Percentiles rank a stretch among this genome's conserved stretches.
These are phyloP conservation scores for Pistacia integerrima DNA, from an alignment of 345 rosid species.

Conservation along the genomic window DNA sequence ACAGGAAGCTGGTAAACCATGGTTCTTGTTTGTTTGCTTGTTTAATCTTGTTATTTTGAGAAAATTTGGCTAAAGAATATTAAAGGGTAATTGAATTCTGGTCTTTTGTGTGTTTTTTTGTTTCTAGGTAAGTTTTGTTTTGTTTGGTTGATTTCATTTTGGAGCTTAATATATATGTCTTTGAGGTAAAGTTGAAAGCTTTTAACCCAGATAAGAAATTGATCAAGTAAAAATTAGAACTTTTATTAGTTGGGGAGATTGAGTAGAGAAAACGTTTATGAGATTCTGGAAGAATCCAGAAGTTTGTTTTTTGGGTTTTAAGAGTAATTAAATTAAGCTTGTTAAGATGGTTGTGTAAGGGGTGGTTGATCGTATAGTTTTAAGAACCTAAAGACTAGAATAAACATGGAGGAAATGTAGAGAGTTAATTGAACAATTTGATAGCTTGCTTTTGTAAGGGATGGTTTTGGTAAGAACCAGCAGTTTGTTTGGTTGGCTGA, in stretches of 20 bases:
- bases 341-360: not conserved
- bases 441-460: not conserved
- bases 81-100: not conserved
- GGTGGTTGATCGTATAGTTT: not conserved
- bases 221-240: not conserved
- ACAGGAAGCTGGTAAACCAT: conserved; percentile 63
- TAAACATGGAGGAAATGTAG: not conserved
- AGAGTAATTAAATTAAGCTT: not conserved
- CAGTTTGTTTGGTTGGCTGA: not conserved
- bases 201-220: not conserved
- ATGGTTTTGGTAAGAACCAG: not conserved
- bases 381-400: not conserved
- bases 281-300: not conserved
- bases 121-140: not conserved
- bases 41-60: not conserved
- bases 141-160: conserved; percentile 1
- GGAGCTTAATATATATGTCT: not conserved
- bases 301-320: not conserved
- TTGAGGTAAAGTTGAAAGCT: not conserved
- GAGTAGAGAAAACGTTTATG: not conserved
- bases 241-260: conserved; percentile 1
- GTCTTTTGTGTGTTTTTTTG: conserved; percentile 13
- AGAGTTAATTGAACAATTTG: not conserved
- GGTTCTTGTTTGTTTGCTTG: conserved; percentile 1
- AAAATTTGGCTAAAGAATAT: not conserved